Evolutionary conservation across 257 asterid genomes (phyloP).

Genomic region (Rehmannia glutinosa): DNA sequence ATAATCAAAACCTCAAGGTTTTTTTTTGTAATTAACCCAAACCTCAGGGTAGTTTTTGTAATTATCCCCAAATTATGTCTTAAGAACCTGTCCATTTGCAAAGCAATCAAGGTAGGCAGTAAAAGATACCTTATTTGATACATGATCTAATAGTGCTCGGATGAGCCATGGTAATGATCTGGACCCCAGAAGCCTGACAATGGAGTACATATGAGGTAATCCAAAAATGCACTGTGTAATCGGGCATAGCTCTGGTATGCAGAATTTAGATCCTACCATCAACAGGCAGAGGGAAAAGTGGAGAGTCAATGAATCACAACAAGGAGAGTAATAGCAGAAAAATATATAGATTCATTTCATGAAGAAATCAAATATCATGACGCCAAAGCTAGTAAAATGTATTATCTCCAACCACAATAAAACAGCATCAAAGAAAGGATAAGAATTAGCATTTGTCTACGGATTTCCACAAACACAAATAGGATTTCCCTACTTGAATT

Average conservation of each 20-base stretch:
- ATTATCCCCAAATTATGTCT: too few species aligned
- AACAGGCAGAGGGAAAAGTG: conserved; percentile 14
- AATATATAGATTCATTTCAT: conserved; percentile 9
- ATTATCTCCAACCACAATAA: background rate
- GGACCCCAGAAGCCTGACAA: conserved; percentile 83
- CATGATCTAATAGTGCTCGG: conserved; percentile 86
- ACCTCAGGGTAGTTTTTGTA: too few species aligned
- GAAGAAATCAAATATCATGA: background rate
- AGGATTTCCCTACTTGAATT: too few species aligned
- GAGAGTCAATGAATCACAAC: background rate
- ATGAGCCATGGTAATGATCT: conserved; percentile 98
- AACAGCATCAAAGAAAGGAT: background rate
- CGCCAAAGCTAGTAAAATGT: background rate
- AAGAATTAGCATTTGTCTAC: background rate
- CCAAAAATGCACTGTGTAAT: conserved; percentile 89
- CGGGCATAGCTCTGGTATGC: conserved; percentile 96
- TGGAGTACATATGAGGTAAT: conserved; percentile 88
- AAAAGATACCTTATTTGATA: conserved; percentile 81
- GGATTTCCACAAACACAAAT: too few species aligned
- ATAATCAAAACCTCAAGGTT: too few species aligned
- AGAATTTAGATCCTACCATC: conserved; percentile 79
- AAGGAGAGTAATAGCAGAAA: conserved; percentile 9
- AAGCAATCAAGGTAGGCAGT: conserved; percentile 9
- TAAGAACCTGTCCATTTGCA: conserved; percentile 2
- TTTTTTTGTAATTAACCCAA: too few species aligned